These are phyloP conservation scores for Ogataea wickerhamii DNA, from an alignment of 805 yeast genomes.

Conservation along the genomic window DNA sequence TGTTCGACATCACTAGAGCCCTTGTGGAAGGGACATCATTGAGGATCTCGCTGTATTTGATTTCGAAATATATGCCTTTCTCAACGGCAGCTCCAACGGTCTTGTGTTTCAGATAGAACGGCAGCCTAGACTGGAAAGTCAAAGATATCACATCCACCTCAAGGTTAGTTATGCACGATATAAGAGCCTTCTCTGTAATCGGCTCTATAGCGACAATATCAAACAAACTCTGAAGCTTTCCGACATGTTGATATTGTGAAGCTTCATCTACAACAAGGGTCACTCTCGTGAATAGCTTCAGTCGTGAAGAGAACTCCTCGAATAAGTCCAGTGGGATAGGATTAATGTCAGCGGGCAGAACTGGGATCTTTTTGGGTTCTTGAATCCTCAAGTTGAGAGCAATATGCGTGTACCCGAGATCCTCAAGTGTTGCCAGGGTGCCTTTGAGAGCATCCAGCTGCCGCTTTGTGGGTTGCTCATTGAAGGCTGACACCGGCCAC, in stretches of 20 bases:
- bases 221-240: conserved; percentile 44
- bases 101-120: conserved; percentile 78
- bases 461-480: conserved; percentile 35
- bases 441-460: conserved; percentile 46
- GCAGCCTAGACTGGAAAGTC: conserved; percentile 59
- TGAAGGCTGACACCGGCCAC: conserved; percentile 61
- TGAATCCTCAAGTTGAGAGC: conserved; percentile 62
- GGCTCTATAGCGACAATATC: conserved; percentile 86
- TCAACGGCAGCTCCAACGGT: conserved; percentile 78
- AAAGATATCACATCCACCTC: conserved; percentile 83
- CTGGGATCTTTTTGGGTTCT: conserved; percentile 50
- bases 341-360: conserved; percentile 34
- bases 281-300: conserved; percentile 60
- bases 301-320: conserved; percentile 34
- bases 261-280: conserved; percentile 78
- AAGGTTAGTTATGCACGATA: conserved; percentile 66
- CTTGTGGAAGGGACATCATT: conserved; percentile 33
- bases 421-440: conserved; percentile 49
- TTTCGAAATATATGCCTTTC: conserved; percentile 79
- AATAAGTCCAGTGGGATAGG: conserved; percentile 40
- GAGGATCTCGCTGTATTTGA: conserved; percentile 60
- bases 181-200: conserved; percentile 69
- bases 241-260: conserved; percentile 62
- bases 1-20: conserved; percentile 65
- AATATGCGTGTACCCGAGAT: conserved; percentile 68